phyloP scores from a whole-genome alignment of 2,329 filamentous ascomycete species.

The Hortaea sp. region DNA sequence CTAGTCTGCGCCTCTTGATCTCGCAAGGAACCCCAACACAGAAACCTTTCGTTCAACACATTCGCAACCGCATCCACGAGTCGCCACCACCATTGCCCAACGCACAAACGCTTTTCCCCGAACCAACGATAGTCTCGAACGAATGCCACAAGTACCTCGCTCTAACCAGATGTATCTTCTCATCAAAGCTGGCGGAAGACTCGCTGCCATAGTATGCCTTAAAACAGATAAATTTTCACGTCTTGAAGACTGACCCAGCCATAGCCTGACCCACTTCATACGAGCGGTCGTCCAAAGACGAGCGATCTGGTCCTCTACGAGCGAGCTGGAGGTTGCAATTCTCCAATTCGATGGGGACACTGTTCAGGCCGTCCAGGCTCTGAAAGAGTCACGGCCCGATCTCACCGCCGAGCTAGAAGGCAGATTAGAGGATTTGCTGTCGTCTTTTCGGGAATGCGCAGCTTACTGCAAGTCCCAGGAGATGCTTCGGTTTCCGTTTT shows the following conservation, averaged over 20 bases:
- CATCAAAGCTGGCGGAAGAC: not conserved
- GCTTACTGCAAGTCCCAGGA: not conserved
- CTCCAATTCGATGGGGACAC: constrained; percentile 1
- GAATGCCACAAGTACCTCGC: not conserved
- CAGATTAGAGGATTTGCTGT: not conserved
- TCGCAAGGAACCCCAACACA: not conserved
- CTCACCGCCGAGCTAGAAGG: not conserved
- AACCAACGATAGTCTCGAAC: not conserved
- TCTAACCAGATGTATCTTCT: constrained; percentile 1
- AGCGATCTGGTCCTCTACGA: not conserved
- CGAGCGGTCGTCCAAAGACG: not conserved
- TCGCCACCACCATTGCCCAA: not conserved
- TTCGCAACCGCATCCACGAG: constrained; percentile 1
- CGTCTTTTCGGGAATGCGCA: not conserved
- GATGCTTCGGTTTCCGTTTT: not conserved
- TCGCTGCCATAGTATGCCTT: not conserved
- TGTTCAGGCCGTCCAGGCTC: constrained; percentile 2
- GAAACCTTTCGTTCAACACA: constrained; percentile 1
- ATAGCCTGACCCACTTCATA: constrained; percentile 1
- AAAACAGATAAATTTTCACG: not conserved
- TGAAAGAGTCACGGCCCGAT: constrained; percentile 1
- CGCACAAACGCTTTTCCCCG: not conserved
- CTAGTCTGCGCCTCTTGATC: not conserved
- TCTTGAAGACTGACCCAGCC: not conserved
- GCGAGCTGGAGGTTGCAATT: not conserved